A percentile compares a stretch with the other conserved stretches of the same genome.
Evolutionary conservation across 306 rosid species (phyloP).

Genomic region (Myrica gale): DNA sequence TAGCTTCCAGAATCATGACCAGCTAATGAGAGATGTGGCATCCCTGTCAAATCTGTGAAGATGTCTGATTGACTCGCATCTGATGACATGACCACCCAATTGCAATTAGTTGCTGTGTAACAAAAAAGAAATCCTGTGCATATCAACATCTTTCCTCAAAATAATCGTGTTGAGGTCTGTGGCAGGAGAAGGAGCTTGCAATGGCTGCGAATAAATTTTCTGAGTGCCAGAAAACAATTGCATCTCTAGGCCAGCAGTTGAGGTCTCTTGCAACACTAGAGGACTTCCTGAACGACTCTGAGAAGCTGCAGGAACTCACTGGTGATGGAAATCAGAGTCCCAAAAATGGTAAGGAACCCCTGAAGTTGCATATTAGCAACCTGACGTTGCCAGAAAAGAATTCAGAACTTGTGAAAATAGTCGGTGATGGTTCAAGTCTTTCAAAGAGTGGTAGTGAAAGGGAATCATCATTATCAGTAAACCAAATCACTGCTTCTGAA

Average conservation of each 20-base stretch:
- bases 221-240: conserved; percentile 80
- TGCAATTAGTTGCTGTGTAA: neutral
- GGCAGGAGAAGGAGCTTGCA: conserved; percentile 71
- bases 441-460: neutral
- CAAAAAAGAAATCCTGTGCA: neutral
- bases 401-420: conserved; percentile 13
- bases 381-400: conserved; percentile 28
- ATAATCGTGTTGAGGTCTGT: conserved; percentile 9
- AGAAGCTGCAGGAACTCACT: conserved; percentile 27
- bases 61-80: neutral
- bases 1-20: neutral
- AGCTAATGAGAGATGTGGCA: neutral
- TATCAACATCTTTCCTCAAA: neutral
- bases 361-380: conserved; percentile 26
- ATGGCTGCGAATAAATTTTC: conserved; percentile 63
- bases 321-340: conserved; percentile 26
- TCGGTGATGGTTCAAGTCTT: conserved; percentile 2
- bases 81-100: conserved; percentile 8
- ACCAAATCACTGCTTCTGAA: conserved; percentile 29
- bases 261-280: conserved; percentile 67
- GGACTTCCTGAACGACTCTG: conserved; percentile 57
- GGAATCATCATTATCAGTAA: conserved; percentile 30
- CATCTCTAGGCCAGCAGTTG: conserved; percentile 69
- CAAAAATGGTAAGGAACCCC: conserved; percentile 25
- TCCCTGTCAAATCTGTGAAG: neutral